These are phyloP conservation scores for Ambispora gerdemannii DNA, from an alignment of 192 early-diverging fungal species.

Conservation along the genomic window DNA sequence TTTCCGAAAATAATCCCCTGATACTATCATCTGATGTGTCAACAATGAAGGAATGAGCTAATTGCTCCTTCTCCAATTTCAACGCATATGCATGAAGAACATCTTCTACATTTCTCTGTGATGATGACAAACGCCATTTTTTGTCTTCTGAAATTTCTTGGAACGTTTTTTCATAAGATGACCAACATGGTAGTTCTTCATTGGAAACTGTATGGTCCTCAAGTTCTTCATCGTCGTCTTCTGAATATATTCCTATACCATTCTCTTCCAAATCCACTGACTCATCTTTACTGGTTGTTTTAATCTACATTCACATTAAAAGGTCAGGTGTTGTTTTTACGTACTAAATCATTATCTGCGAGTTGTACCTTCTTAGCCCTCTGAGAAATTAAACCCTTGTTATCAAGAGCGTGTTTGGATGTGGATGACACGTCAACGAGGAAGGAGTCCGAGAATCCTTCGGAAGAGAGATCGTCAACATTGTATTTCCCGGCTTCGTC, in stretches of 20 bases:
- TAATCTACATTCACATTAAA: too few species aligned
- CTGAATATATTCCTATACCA: too few species aligned
- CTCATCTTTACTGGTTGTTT: too few species aligned
- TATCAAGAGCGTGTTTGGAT: constrained; percentile 3
- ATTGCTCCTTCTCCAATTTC: constrained; percentile 17
- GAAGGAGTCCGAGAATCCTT: too few species aligned
- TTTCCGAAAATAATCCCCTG: constrained; percentile 3
- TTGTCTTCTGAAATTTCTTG: constrained; percentile 9
- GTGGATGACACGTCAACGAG: neutral
- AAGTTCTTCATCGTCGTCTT: neutral
- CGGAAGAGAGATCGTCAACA: neutral
- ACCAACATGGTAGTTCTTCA: neutral
- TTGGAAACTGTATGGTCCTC: neutral
- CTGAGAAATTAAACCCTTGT: neutral
- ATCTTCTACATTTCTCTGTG: constrained; percentile 12
- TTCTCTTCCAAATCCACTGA: too few species aligned
- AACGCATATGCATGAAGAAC: constrained; percentile 3
- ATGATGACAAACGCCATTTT: constrained; percentile 16
- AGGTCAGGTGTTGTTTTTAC: too few species aligned
- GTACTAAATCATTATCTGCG: too few species aligned
- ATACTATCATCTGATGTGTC: constrained; percentile 17
- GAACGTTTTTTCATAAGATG: constrained; percentile 9
- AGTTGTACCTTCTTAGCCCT: constrained; percentile 10
- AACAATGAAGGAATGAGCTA: constrained; percentile 19
- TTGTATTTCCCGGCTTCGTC: constrained; percentile 21